Base-by-base conservation (phyloP, 1,139 yeast species). In the Hyphopichia burtonii region DNA sequence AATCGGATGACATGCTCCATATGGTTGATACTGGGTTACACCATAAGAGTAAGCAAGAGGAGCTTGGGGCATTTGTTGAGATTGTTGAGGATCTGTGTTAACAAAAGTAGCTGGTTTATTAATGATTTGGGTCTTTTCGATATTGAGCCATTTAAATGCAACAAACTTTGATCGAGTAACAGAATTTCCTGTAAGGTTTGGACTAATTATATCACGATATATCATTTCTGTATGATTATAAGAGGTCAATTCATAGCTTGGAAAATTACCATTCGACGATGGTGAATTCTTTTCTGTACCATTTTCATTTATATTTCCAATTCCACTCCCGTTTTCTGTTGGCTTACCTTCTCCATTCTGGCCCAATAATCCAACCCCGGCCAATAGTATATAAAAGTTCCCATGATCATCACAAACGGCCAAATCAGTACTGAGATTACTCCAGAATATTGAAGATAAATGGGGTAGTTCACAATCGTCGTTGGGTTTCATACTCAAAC, bases 1-100 rank as follows among this genome's bases (percentile, higher is more conserved):
- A 14, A 80, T 65, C 0, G 96, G 95, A 56, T 87, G 94, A 44
- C 80, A 66, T 0, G 83, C 77, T 1, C 90, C 89, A 43, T 68
- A 66, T 0, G 88, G 75, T 47, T 74, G 78, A 46, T 71, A 70
- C 54, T 82, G 90, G 37, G 71, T 74, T 1, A 83, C 82, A 2
- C 78, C 76, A 54, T 83, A 85, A 6, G 65, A 59, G 54, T 77
- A 82, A 7, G 59, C 48, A 36, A 59, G 48, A 15, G 60, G 52
- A 10, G 47, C 23, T 17, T 33, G 31, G 9, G 15, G 32, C n/a
- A n/a, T n/a, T 22, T 38, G 37, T 5, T 22, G 30, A 8, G 30
- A n/a, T n/a, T n/a, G 42, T 28, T 2, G 39, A 18, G 22, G 41
- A 19, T 55, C 60, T 3, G 51, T 51, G 38, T 59, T 59, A 1